Evolutionary conservation across 228 moss, liverwort and hornwort species (phyloP).

Genomic region (Sphagnum fallax): DNA sequence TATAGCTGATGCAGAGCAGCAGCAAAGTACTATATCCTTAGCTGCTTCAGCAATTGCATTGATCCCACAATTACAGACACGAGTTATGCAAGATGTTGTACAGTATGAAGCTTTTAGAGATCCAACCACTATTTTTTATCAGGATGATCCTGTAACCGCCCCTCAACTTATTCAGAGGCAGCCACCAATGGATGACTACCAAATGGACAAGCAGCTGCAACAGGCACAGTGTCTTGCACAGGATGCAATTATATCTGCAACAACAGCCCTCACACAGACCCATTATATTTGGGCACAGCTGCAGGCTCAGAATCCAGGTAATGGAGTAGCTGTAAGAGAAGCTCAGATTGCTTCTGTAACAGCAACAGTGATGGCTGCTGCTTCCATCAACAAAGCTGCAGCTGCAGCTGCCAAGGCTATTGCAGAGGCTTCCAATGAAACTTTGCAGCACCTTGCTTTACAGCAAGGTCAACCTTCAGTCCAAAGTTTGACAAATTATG

Average conservation of each 20-base stretch:
- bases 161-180: slow-evolving; percentile 3
- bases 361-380: slow-evolving; percentile 34
- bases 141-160: slow-evolving; percentile 4
- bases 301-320: slow-evolving; percentile 22
- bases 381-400: slow-evolving; percentile 39
- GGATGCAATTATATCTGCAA: slow-evolving; percentile 20
- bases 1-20: neutral
- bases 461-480: too few relatives aligned
- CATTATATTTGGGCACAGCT: slow-evolving; percentile 20
- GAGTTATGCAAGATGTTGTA: slow-evolving; percentile 3
- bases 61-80: neutral
- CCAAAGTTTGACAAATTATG: neutral
- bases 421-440: slow-evolving; percentile 39
- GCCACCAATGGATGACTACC: neutral
- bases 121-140: slow-evolving; percentile 3
- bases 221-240: slow-evolving; percentile 25
- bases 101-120: slow-evolving; percentile 6
- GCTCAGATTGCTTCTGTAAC: slow-evolving; percentile 33
- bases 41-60: slow-evolving; percentile 1
- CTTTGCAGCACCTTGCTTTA: slow-evolving; percentile 22
- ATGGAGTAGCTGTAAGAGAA: slow-evolving; percentile 13
- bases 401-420: slow-evolving; percentile 35
- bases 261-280: slow-evolving; percentile 10
- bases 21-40: slow-evolving; percentile 1
- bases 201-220: slow-evolving; percentile 15